Evolutionary conservation across 306 rosid species (phyloP).

Genomic region (Medicago ruthenica): DNA sequence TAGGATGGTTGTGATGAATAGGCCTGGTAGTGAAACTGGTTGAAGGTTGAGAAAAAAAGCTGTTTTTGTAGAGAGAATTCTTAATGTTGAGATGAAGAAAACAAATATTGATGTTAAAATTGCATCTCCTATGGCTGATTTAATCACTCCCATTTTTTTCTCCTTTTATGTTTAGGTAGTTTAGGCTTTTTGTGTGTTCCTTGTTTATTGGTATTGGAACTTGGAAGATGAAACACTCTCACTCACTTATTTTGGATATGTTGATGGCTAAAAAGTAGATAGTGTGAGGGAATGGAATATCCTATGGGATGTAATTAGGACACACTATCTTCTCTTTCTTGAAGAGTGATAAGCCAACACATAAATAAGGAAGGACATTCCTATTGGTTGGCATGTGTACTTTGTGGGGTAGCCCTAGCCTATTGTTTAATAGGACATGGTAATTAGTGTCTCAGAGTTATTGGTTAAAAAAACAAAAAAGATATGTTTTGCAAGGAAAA

Average conservation of each 20-base stretch:
- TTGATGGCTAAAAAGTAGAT: not conserved
- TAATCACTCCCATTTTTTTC: constrained; percentile 46
- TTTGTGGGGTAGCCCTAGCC: not conserved
- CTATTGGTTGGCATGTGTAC: not conserved
- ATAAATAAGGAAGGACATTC: not conserved
- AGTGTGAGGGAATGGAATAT: not conserved
- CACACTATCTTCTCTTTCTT: not conserved
- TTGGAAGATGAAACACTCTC: not conserved
- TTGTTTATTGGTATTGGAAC: too few relatives aligned
- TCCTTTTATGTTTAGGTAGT: too few relatives aligned
- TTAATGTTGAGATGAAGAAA: constrained; percentile 46
- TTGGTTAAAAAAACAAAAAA: too few relatives aligned
- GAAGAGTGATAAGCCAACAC: not conserved
- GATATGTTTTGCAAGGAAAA: too few relatives aligned
- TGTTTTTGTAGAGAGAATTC: constrained; percentile 45
- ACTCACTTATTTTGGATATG: not conserved
- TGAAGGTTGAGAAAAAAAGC: constrained; percentile 46
- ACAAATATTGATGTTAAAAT: constrained; percentile 35
- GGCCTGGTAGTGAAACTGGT: constrained; percentile 40
- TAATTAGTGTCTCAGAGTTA: too few relatives aligned
- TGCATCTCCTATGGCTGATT: constrained; percentile 31
- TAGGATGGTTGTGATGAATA: constrained; percentile 53
- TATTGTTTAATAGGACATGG: not conserved
- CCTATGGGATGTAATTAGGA: not conserved
- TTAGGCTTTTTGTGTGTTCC: too few relatives aligned